Percentiles rank a stretch among this genome's conserved stretches.
Conservation (phyloP, 805 yeast genomes). For the Tetrapisispora taiwanensis region DNA sequence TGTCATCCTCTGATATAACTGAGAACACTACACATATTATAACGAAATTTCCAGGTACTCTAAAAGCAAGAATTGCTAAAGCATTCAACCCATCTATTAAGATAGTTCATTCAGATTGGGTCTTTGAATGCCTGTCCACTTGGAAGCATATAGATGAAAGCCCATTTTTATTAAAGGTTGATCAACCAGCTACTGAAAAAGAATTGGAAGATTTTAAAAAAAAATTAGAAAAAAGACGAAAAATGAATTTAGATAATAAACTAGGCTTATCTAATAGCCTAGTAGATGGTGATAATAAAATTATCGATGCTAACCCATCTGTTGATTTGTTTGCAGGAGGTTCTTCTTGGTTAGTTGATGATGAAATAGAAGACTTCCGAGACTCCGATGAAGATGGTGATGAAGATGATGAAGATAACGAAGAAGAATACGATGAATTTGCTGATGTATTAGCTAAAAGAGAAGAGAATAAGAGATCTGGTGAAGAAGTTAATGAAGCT, state of each 20-base stretch:
- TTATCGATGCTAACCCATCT: constrained; percentile 9
- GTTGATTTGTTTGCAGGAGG: constrained; percentile 22
- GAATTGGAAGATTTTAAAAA: constrained; percentile 29
- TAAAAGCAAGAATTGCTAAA: constrained; percentile 74
- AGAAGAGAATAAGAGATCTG: constrained; percentile 4
- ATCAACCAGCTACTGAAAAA: constrained; percentile 36
- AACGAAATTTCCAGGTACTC: constrained; percentile 69
- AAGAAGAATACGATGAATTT: constrained; percentile 7
- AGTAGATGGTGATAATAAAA: constrained; percentile 2
- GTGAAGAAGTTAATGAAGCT: constrained; percentile 5
- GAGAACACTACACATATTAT: constrained; percentile 80
- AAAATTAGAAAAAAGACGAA: constrained; percentile 27
- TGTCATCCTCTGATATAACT: constrained; percentile 59
- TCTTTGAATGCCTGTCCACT: constrained; percentile 69
- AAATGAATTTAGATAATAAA: constrained; percentile 31
- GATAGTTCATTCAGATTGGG: constrained; percentile 88
- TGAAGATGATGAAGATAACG: constrained; percentile 11
- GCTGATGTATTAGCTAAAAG: constrained; percentile 5
- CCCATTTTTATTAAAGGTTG: constrained; percentile 46
- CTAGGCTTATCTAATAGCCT: constrained; percentile 9
- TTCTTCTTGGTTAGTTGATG: constrained; percentile 27
- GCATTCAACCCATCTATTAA: constrained; percentile 50
- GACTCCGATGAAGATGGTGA: constrained; percentile 16
- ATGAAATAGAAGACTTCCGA: constrained; percentile 24
- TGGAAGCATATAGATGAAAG: constrained; percentile 66